phyloP scores from a whole-genome alignment of 306 rosid genomes.

The Acacia melanoxylon region DNA sequence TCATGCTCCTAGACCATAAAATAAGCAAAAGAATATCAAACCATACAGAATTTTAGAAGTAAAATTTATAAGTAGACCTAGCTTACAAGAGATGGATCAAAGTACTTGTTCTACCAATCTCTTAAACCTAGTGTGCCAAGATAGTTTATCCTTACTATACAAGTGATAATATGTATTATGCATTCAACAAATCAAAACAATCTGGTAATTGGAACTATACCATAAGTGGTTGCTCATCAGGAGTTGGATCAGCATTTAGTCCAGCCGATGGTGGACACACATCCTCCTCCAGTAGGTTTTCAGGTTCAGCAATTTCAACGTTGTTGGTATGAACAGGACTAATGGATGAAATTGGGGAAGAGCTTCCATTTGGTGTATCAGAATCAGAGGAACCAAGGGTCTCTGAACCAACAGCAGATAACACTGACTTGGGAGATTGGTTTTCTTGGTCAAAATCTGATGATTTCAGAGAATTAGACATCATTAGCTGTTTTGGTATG shows the following conservation, averaged over 20 bases:
- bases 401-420: constrained; percentile 53
- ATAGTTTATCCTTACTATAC: background rate
- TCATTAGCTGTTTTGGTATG: constrained; percentile 39
- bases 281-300: constrained; percentile 41
- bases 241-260: constrained; percentile 26
- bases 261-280: constrained; percentile 37
- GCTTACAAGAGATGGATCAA: background rate
- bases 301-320: constrained; percentile 38
- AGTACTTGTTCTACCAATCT: background rate
- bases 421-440: constrained; percentile 71
- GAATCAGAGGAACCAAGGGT: constrained; percentile 51
- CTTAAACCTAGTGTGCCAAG: background rate
- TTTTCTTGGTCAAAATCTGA: constrained; percentile 59
- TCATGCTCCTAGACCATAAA: constrained; percentile 49
- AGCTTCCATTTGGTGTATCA: constrained; percentile 46
- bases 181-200: background rate
- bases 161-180: background rate
- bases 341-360: constrained; percentile 62
- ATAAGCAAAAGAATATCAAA: constrained; percentile 26
- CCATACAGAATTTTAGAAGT: background rate
- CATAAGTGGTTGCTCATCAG: constrained; percentile 38
- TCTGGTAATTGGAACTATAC: constrained; percentile 41
- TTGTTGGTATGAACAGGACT: constrained; percentile 32
- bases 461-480: constrained; percentile 49
- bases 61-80: background rate